Conservation (phyloP, 805 yeast genomes). For the Saccharomycopsis olivae region DNA sequence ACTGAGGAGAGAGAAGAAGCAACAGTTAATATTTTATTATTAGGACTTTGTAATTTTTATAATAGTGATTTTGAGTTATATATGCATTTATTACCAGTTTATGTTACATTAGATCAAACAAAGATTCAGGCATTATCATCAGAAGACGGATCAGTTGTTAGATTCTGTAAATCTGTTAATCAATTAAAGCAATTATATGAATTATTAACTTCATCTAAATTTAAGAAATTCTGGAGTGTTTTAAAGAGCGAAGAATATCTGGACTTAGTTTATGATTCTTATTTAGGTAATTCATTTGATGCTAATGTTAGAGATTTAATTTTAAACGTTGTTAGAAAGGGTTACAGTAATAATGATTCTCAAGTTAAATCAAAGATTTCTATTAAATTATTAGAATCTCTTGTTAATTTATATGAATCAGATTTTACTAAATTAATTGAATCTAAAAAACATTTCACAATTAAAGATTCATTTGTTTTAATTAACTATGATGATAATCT, state of each 20-base stretch:
- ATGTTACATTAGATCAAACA: constrained; percentile 7
- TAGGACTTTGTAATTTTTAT: constrained; percentile 32
- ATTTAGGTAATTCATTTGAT: constrained; percentile 10
- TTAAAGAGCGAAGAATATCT: constrained; percentile 15
- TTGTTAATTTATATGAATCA: constrained; percentile 15
- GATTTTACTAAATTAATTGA: constrained; percentile 10
- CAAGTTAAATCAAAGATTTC: constrained; percentile 12
- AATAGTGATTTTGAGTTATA: constrained; percentile 34
- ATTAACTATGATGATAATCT: constrained; percentile 13
- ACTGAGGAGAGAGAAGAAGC: constrained; percentile 29
- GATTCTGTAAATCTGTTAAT: constrained; percentile 11
- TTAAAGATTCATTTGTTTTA: constrained; percentile 8
- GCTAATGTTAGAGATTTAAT: constrained; percentile 10
- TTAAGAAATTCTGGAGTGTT: constrained; percentile 15
- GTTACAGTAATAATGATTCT: constrained; percentile 12
- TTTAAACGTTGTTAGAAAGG: constrained; percentile 13
- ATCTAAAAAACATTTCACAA: constrained; percentile 6
- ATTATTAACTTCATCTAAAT: constrained; percentile 14
- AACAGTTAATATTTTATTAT: constrained; percentile 29
- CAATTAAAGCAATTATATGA: constrained; percentile 13
- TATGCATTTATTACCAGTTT: constrained; percentile 33
- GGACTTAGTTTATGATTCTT: constrained; percentile 16
- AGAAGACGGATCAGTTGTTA: constrained; percentile 5
- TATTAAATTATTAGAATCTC: constrained; percentile 11
- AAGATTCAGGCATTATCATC: not conserved